Base-by-base conservation (phyloP, 1,139 yeast species). In the Candida frijolesensis region DNA sequence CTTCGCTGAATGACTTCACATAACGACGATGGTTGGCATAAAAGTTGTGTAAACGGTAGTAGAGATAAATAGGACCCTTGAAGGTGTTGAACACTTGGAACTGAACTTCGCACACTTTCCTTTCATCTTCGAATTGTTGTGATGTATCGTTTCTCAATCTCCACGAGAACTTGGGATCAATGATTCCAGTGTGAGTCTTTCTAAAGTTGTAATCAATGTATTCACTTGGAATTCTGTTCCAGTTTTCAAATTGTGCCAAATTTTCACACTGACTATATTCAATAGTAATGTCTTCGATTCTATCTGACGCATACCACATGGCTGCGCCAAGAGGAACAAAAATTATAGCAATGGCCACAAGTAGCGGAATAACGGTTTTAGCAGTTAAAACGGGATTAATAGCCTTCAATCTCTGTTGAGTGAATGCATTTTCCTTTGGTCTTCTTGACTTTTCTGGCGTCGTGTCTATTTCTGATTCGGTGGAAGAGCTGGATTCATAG, bases 301-400 rank as follows among this genome's bases (percentile, higher is more conserved):
- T 74, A 54, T 81, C 74, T n/a, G 94, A 80, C 4, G 96, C 95
- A 55, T 85, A 85, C 67, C 94, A 78, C 83, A 94, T 84, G 53
- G 88, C 92, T 1, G 92, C 98, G 32, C 99, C 99, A 43, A 94
- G 77, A 8, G 97, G 96, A 14, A 92, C 89, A 63, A 92, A 89
- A 11, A 94, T 74, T n/a, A 89, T 76, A 4, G 97, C 95, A 46
- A 94, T 78, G 10, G 78, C 68, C 45, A 92, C 66, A 61, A 92
- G 83, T 49, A 92, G 64, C 2, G 97, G 97, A 52, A 94, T 81
- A 40, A 92, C 96, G 3, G 95, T 87, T 63, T 82, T 85, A 18
- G 97, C 97, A 0, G 98, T 92, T 59, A 92, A 78, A 48, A 94
- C 94, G 1, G 98, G 98, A 63, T 74, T 76, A 52, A 62, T 64